Evolutionary conservation across 1,139 yeast genomes (phyloP).

Genomic region (Lodderomyces beijingensis): DNA sequence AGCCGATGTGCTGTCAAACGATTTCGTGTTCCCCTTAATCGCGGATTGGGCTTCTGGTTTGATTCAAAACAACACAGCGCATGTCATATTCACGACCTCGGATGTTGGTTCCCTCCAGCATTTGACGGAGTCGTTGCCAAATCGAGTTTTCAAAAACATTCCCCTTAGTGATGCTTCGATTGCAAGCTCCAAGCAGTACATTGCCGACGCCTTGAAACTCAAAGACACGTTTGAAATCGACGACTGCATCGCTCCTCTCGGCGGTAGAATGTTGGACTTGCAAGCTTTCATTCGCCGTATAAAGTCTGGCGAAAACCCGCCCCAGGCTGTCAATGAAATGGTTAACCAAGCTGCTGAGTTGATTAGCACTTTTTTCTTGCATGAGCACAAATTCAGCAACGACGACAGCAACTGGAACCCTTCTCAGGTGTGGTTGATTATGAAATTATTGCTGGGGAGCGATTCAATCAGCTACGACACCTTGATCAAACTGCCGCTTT

Average conservation of each 20-base stretch:
- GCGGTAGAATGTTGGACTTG: slow-evolving; percentile 92
- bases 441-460: slow-evolving; percentile 54
- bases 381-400: slow-evolving; percentile 24
- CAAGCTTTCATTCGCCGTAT: slow-evolving; percentile 88
- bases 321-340: slow-evolving; percentile 74
- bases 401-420: slow-evolving; percentile 51
- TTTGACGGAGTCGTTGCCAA: slow-evolving; percentile 71
- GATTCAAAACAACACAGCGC: slow-evolving; percentile 76
- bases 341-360: slow-evolving; percentile 83
- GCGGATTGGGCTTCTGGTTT: slow-evolving; percentile 88
- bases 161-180: slow-evolving; percentile 78
- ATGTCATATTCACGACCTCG: slow-evolving; percentile 81
- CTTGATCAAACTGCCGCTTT: slow-evolving; percentile 56
- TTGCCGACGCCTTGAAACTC: slow-evolving; percentile 52
- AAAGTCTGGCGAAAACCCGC: slow-evolving; percentile 79
- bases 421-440: slow-evolving; percentile 86
- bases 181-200: slow-evolving; percentile 67
- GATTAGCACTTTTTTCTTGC: slow-evolving; percentile 74
- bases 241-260: slow-evolving; percentile 65
- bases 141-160: slow-evolving; percentile 75
- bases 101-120: slow-evolving; percentile 75
- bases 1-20: slow-evolving; percentile 48
- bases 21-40: slow-evolving; percentile 67
- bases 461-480: slow-evolving; percentile 48
- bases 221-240: slow-evolving; percentile 39